Conservation (phyloP, 331 rosid genomes). For the Acacia pycnantha region DNA sequence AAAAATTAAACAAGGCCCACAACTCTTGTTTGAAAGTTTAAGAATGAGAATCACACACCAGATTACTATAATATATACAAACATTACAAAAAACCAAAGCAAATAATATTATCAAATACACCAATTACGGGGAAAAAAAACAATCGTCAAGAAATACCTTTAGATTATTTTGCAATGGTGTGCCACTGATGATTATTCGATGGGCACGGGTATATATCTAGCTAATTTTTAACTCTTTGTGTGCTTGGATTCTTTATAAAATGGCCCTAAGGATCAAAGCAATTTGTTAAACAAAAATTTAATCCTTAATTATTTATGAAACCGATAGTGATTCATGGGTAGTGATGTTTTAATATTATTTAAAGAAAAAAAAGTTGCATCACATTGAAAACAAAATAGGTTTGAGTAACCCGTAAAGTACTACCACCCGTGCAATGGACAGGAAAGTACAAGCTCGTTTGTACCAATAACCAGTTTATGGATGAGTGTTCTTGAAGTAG, state of each 20-base stretch:
- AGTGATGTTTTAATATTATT: no score
- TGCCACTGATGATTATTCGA: conserved; percentile 87
- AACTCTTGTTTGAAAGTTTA: conserved; percentile 54
- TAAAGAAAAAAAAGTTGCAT: no score
- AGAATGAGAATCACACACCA: conserved; percentile 20
- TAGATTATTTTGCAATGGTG: conserved; percentile 89
- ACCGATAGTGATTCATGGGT: background rate
- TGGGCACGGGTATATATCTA: conserved; percentile 85
- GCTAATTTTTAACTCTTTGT: conserved; percentile 94
- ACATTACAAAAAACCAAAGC: conserved; percentile 10
- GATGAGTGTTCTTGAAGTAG: no score
- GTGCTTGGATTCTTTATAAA: conserved; percentile 95
- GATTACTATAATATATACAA: conserved; percentile 11
- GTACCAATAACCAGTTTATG: no score
- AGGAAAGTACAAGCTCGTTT: no score
- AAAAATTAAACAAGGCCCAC: conserved; percentile 94
- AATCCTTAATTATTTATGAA: background rate
- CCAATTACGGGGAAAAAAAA: conserved; percentile 1
- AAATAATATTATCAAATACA: background rate
- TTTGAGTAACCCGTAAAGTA: no score
- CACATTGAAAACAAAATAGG: no score
- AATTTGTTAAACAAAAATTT: conserved; percentile 19
- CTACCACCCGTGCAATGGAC: no score
- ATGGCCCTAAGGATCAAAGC: conserved; percentile 71
- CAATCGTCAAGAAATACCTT: conserved; percentile 51